Base-by-base conservation (phyloP, 2,329 filamentous ascomycete genomes). In the Exophiala calicioides region DNA sequence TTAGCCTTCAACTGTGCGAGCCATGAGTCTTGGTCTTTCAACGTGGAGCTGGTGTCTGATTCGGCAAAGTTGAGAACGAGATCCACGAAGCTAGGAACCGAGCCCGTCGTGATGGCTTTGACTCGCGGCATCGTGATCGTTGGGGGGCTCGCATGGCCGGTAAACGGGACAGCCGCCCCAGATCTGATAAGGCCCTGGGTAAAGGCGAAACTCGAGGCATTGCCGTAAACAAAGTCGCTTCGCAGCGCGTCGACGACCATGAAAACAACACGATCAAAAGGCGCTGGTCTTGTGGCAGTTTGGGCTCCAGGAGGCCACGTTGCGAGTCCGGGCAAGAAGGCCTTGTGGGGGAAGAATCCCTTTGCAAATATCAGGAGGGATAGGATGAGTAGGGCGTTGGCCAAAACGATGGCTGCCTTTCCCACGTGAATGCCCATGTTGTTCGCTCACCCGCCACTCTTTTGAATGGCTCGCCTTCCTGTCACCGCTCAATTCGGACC, bases 121-220 rank as follows among this genome's bases (percentile, higher is more conserved):
- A 98, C 84, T 53, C 91, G 84, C 31, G 93, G 93, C 93, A 98
- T 97, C 13, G 93, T 98, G 52, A 98, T 91, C 5, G 93, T 98
- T 2, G 93, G 93, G 40, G 94, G 90, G n/a, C 88, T 86, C 13
- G 93, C 93, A 77, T 95, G 86, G 24, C 91, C 91, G 23, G 93
- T 98, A 65, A 95, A 98, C 3, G 93, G 93, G 27, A 97, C 75
- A 5, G 93, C 94, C 48, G 79, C 78, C 49, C 91, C 91, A 67
- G 83, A 76, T 61, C 85, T 81, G 63, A 97, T 95, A 56, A 97
- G 76, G 59, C 89, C 84, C 72, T 97, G 93, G 3, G 90, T 95
- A 63, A 87, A 96, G 48, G 77, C 62, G 68, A 98, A 97, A 8
- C 87, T 90, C 19, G 90, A 95, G 35, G 76, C 73, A 48, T 85